These are phyloP conservation scores for Chaetomiaceae sp. DNA, from an alignment of 2,329 filamentous ascomycete species.

Conservation along the genomic window DNA sequence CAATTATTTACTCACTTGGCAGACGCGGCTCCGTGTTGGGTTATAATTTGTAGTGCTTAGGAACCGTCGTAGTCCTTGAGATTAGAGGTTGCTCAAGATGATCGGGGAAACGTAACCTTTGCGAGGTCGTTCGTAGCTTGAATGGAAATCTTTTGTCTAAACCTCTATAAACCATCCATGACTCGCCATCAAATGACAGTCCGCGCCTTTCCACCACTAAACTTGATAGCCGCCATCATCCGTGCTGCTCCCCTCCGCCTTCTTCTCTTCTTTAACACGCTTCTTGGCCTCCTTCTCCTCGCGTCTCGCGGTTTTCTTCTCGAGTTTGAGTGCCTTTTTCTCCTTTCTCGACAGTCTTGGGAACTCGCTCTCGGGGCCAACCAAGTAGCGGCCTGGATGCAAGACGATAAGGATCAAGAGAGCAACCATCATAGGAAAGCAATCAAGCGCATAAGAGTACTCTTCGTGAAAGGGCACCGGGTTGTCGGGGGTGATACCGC, in stretches of 20 bases:
- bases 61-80: no score
- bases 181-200: no score
- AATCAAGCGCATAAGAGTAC: constrained; percentile 50
- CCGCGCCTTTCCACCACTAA: not conserved
- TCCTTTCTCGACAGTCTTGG: constrained; percentile 38
- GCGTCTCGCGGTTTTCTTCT: not conserved
- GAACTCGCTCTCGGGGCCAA: constrained; percentile 44
- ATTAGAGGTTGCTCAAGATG: no score
- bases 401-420: constrained; percentile 38
- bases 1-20: no score
- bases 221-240: not conserved
- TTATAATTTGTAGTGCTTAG: no score
- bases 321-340: constrained; percentile 35
- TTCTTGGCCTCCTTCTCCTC: constrained; percentile 6
- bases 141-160: no score
- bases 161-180: no score
- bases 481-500: constrained; percentile 35
- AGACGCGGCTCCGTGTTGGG: no score
- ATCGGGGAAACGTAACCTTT: no score
- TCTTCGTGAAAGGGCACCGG: constrained; percentile 45
- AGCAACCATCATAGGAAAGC: constrained; percentile 51
- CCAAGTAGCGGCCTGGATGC: constrained; percentile 45
- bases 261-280: not conserved
- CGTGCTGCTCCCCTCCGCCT: no score
- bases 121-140: no score